Percentiles rank a stretch among this genome's conserved stretches.
Evolutionary conservation across 352 stramenopile species (phyloP).

Genomic region (Saprolegnia diclina): DNA sequence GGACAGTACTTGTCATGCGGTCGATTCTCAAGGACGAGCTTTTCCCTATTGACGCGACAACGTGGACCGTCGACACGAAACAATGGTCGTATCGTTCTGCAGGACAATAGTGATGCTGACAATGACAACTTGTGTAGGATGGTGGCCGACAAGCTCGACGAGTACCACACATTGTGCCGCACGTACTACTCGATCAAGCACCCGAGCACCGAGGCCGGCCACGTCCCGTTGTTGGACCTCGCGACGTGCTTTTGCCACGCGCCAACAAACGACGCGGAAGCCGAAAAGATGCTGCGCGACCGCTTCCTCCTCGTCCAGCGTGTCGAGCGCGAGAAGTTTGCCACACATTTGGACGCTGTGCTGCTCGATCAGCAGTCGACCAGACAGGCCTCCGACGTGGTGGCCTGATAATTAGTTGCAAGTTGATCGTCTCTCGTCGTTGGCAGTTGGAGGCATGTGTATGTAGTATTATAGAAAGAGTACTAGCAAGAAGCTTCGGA

Average conservation of each 20-base stretch:
- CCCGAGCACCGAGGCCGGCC: background rate
- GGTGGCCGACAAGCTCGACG: background rate
- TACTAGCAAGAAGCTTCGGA: too few species aligned
- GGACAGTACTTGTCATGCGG: conserved; percentile 10
- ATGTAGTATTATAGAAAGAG: too few species aligned
- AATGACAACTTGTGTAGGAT: background rate
- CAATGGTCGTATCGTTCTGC: background rate
- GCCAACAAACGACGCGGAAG: background rate
- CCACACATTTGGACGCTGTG: background rate
- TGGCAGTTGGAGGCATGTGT: background rate
- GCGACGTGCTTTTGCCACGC: conserved; percentile 1
- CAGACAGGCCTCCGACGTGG: too few species aligned
- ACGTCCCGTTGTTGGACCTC: background rate
- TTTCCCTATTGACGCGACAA: background rate
- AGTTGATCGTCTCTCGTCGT: background rate
- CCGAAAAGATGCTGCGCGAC: background rate
- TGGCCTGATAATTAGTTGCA: background rate
- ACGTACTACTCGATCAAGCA: conserved; percentile 11
- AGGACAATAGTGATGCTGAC: background rate
- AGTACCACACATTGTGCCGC: background rate
- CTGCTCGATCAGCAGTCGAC: background rate
- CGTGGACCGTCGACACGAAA: conserved; percentile 17
- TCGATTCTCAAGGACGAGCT: conserved; percentile 12
- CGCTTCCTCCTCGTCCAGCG: conserved; percentile 10
- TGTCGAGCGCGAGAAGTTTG: conserved; percentile 3